Conservation (phyloP, 148 eudicot genomes). For the Suaeda aralocaspica region DNA sequence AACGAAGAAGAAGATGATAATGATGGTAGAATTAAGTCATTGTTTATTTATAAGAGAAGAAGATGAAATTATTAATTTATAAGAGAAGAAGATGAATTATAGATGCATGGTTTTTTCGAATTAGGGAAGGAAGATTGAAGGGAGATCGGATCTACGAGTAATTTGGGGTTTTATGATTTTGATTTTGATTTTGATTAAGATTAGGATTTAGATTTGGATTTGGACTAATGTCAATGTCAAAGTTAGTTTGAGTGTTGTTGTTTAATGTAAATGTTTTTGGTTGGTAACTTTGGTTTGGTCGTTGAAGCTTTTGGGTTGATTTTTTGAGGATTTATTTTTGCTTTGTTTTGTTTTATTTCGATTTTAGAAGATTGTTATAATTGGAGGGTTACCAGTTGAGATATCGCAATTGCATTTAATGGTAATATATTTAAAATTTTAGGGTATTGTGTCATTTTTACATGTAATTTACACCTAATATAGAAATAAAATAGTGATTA, state of each 20-base stretch:
- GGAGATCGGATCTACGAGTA: conserved; percentile 16
- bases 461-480: too few species aligned
- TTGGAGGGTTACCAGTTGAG: too few species aligned
- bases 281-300: background rate
- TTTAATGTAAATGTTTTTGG: background rate
- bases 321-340: too few species aligned
- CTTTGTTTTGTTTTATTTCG: too few species aligned
- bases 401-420: too few species aligned
- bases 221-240: background rate
- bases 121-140: background rate
- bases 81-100: background rate
- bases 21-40: background rate
- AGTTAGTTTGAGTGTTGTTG: background rate
- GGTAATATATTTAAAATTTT: too few species aligned
- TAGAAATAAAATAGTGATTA: too few species aligned
- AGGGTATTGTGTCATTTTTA: too few species aligned
- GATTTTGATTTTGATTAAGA: too few species aligned
- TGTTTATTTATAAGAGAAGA: background rate
- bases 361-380: too few species aligned
- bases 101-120: background rate
- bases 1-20: background rate
- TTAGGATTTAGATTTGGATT: too few species aligned
- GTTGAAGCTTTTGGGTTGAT: background rate
- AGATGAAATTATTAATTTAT: too few species aligned
- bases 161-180: background rate